Evolutionary conservation across 2,329 filamentous ascomycete genomes (phyloP).

Genomic region (Neoarthrinium moseri): DNA sequence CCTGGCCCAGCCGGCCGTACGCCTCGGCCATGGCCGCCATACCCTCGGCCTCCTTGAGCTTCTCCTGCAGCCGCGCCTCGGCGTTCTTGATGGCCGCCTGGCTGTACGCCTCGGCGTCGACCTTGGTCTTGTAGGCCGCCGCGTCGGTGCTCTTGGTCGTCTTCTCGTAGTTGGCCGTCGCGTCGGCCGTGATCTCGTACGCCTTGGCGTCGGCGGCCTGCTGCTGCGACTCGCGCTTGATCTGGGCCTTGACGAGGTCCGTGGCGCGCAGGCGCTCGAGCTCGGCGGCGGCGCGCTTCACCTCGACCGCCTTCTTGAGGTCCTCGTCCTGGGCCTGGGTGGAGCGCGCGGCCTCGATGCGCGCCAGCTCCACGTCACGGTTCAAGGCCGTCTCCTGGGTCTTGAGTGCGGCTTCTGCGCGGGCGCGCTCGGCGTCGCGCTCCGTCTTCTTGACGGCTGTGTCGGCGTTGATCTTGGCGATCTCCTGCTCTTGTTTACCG

Average conservation of each 20-base stretch:
- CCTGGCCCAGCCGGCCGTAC: constrained; percentile 69
- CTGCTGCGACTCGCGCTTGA: constrained; percentile 65
- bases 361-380: constrained; percentile 72
- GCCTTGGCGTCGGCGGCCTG: constrained; percentile 65
- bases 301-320: constrained; percentile 74
- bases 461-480: constrained; percentile 80
- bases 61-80: constrained; percentile 54
- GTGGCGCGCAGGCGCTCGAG: constrained; percentile 75
- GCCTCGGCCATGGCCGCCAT: constrained; percentile 75
- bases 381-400: constrained; percentile 71
- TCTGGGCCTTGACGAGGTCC: constrained; percentile 76
- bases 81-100: constrained; percentile 44
- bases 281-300: constrained; percentile 75
- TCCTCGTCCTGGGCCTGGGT: constrained; percentile 79
- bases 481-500: constrained; percentile 79
- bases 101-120: constrained; percentile 39
- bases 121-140: constrained; percentile 43
- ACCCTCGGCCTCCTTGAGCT: constrained; percentile 75
- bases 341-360: constrained; percentile 70
- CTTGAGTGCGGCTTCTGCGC: constrained; percentile 73
- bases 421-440: constrained; percentile 76
- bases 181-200: constrained; percentile 64
- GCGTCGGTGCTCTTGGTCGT: constrained; percentile 50
- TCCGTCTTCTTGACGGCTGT: constrained; percentile 84
- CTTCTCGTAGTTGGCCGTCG: constrained; percentile 52